phyloP scores from a whole-genome alignment of 139 green algal genomes.

The Micractinium conductrix region DNA sequence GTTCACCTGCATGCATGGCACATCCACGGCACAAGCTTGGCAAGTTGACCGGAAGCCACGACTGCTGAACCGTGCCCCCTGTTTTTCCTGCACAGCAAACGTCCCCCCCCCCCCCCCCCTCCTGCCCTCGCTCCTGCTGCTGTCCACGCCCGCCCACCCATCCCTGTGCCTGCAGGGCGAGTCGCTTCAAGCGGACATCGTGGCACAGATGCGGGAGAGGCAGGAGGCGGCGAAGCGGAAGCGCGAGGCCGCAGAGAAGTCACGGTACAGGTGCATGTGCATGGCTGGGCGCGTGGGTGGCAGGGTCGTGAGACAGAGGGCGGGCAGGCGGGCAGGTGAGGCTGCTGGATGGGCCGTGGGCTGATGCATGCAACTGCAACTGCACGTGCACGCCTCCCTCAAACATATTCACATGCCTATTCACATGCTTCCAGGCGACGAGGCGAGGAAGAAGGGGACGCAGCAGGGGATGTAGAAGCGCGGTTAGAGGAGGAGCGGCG shows the following conservation, averaged over 20 bases:
- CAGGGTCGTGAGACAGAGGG: no score
- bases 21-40: no score
- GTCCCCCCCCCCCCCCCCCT: not conserved
- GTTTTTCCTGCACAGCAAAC: no score
- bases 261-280: constrained; percentile 13
- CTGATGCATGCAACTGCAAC: not conserved
- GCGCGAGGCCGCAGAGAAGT: constrained; percentile 22
- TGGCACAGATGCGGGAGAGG: constrained; percentile 42
- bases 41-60: no score
- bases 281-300: no score
- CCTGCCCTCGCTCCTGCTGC: no score
- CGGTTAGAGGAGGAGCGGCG: no score
- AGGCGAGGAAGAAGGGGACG: not conserved
- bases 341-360: no score
- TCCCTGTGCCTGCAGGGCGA: constrained; percentile 30
- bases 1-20: not conserved
- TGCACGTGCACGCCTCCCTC: not conserved
- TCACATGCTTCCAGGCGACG: not conserved
- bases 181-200: constrained; percentile 45
- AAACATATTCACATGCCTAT: not conserved
- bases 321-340: no score
- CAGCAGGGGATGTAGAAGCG: no score
- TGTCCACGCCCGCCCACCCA: no score
- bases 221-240: constrained; percentile 47
- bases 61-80: not conserved